Evolutionary conservation across 441 rosid genomes (phyloP), one percentile per base, ranked within the genome.

Genomic region (Pelargonium fulgidum): DNA sequence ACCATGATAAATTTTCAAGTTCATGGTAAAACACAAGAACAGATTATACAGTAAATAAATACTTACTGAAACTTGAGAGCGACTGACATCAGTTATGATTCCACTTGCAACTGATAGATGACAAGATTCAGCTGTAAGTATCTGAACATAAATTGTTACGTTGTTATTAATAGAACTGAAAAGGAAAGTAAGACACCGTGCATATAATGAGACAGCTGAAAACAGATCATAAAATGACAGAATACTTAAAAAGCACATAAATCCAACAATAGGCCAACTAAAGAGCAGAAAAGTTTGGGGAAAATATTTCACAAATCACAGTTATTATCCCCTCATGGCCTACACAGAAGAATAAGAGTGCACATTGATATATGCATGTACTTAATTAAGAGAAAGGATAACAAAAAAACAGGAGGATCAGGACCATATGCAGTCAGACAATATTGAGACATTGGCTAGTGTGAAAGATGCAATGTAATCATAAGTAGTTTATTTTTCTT

Each of bases 41-140:
- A 70, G 67, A 19, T 42, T 65, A 62, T 58, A 70, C 11, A 58
- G 73, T 42, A 62, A 64, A 71, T 65, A 62, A 71, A 70, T 67
- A 44, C 97, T 88, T 87, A 94, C 99, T 66, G 96, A 85, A 79
- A 94, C 89, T 78, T 82, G 97, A 79, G 42, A 75, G 42, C 73
- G 84, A 75, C 85, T 85, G 70, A 90, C 85, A 66, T 92, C 99
- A 59, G 85, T 72, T 75, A 94, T 77, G 71, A 81, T 71, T 58
- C 99, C 98, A 76, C 86, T 92, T 73, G 97, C 87, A 75, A 90
- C 77, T 62, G 83, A 74, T 77, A 78, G 86, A 63, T 59, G 79
- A 77, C 84, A 75, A 70, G 86, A 77, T 82, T 87, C 89, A 7
- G 85, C 81, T 74, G 90, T 84, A 68, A 94, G 94, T 71, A 89